Evolutionary conservation across 2,329 filamentous ascomycete genomes (phyloP), one percentile per base, ranked within the genome.

Genomic region (Capronia americana): DNA sequence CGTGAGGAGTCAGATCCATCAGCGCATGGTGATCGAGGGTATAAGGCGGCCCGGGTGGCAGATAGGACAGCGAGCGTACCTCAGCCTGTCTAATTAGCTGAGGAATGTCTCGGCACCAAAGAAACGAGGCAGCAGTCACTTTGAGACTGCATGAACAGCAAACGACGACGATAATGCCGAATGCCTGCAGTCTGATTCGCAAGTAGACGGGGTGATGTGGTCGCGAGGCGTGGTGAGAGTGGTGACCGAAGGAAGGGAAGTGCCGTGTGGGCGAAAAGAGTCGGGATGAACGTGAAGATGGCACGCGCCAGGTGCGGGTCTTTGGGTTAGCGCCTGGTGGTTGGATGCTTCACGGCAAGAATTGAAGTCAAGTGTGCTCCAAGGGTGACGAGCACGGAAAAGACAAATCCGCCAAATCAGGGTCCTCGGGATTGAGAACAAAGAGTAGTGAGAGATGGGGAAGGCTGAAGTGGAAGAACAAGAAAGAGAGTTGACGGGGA

Each of bases 11-110:
- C 51, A 32, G 48, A 44, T 51, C 54, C 34, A 51, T 55, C 51
- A 60, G 68, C 60, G 66, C 69, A 67, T 69, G 66, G 61, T 57
- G 63, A 60, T 48, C 60, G 64, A 41, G 48, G 53, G 41, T 38
- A 23, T 41, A 57, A 59, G 26, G 59, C 53, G 57, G 55, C 60
- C 38, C 7, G 17, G 38, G 38, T 44, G 38, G 38, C 38, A 44
- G 38, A 44, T 20, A 51, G 44, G 32, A 44, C 41, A 65, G 61
- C 20, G 48, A 51, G 20, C 53, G 53, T 55, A 12, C 48, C 32
- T 56, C 44, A 20, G 44, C 6, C 23, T 58, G 55, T 54, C 64
- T 41, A 54, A 50, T 38, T n/a, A 55, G 55, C 51, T 63, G 51
- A 54, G 30, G 30, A 32, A 56, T 46, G 58, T 50, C 34, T 30